These are phyloP conservation scores for Isochrysis galbana DNA, from an alignment of 78 protist genomes.

Conservation along the genomic window DNA sequence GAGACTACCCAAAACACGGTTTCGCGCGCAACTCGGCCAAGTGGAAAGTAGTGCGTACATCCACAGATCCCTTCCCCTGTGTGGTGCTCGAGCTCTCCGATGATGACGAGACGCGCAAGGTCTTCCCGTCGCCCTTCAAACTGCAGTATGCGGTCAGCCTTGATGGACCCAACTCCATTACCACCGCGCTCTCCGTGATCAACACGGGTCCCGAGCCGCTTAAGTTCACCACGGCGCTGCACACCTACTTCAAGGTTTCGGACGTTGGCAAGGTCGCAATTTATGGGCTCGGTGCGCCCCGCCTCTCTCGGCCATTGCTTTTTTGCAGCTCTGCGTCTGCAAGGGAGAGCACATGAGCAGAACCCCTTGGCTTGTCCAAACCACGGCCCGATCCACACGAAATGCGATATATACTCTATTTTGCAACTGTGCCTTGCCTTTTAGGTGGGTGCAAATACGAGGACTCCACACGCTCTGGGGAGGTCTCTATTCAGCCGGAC, in stretches of 20 bases:
- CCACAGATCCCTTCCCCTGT: not conserved
- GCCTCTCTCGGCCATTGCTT: too few relatives aligned
- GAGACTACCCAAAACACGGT: not conserved
- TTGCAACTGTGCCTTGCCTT: too few relatives aligned
- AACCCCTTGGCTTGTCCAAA: too few relatives aligned
- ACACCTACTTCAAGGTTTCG: not conserved
- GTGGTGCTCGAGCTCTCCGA: not conserved
- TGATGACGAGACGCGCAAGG: not conserved
- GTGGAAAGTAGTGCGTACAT: not conserved
- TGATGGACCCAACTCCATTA: not conserved
- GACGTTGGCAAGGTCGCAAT: not conserved
- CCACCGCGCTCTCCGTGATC: not conserved
- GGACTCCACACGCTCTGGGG: not conserved
- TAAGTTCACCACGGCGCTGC: slow-evolving; percentile 14
- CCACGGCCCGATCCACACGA: too few relatives aligned
- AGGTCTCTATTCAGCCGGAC: not conserved
- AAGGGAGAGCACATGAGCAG: too few relatives aligned
- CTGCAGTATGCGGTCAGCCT: not conserved
- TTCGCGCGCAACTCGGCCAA: not conserved
- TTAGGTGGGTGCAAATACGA: too few relatives aligned
- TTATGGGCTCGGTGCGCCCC: not conserved
- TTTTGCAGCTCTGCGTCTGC: too few relatives aligned
- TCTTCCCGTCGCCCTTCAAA: not conserved
- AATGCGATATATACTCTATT: too few relatives aligned
- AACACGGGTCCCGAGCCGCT: not conserved